Base-by-base conservation (phyloP, 768 basidiomycete genomes). In the Cubamyces lactineus region DNA sequence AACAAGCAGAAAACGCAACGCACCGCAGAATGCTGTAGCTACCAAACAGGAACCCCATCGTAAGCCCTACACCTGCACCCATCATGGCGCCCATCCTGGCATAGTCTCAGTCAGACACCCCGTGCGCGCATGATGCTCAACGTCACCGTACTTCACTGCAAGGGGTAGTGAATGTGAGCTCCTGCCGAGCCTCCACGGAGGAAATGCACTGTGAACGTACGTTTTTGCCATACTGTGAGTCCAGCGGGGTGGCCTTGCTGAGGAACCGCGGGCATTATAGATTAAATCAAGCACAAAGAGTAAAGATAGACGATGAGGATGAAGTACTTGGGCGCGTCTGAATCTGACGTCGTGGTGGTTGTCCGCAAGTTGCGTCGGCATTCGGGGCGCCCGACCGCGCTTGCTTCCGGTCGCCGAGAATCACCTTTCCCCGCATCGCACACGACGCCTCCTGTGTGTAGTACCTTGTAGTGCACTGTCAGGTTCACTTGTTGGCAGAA, bases 21-120 rank as follows among this genome's bases (percentile, higher is more conserved):
- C 67, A 92, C 95, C 94, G 81, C 46, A 98, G 76, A 72, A 98
- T 92, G 69, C 87, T 94, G 80, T 90, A 97, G 26, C 89, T 87
- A 45, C 96, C 96, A 71, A 98, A 98, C 62, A 99, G 88, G 78
- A 98, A 98, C 17, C 97, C 96, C 71, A 98, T 97, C 38, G 95
- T 96, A 48, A 97, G 83, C 13, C 96, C 96, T 56, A 98, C 96
- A 61, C 93, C 92, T 68, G 88, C 91, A 58, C 92, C 92, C 92
- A 94, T 94, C 60, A 92, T 76, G 47, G 92, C 93, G 68, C 92
- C 92, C 92, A 94, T 94, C 75, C 92, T 94, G 67, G 0, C 6
- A 15, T 24, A 51, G 5, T n/a, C 34, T 50, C 7, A 57, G 50
- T 48, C 42, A n/a, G 13, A 1, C n/a, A 6, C 8, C 8, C 50